phyloP scores from a whole-genome alignment of 176 grass and related monocot species.

The Carex parvula region DNA sequence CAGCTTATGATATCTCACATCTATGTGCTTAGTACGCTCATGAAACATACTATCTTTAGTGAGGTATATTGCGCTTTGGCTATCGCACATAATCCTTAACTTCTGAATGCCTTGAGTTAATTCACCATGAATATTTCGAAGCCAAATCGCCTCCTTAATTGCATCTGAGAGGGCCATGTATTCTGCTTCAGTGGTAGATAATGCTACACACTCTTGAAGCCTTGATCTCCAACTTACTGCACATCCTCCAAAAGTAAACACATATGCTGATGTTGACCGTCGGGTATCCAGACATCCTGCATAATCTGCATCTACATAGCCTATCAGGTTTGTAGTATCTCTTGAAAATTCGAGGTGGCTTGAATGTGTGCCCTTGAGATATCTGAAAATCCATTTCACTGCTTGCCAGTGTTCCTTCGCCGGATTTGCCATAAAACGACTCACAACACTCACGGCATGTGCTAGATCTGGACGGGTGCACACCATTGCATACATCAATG shows the following conservation, averaged over 20 bases:
- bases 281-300: neutral
- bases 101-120: too few species aligned
- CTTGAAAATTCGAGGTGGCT: neutral
- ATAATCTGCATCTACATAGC: neutral
- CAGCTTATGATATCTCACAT: too few species aligned
- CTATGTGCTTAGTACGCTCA: too few species aligned
- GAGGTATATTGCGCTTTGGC: too few species aligned
- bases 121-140: too few species aligned
- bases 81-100: too few species aligned
- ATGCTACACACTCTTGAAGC: constrained; percentile 5
- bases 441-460: neutral
- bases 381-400: constrained; percentile 5
- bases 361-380: neutral
- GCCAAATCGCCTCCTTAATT: neutral
- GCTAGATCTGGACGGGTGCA: neutral
- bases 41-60: too few species aligned
- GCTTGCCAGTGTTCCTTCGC: neutral
- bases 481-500: neutral
- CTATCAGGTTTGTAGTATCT: neutral
- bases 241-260: neutral
- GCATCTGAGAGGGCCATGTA: neutral
- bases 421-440: neutral
- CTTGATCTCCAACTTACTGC: neutral
- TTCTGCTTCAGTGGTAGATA: neutral
- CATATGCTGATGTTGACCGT: neutral